These are phyloP conservation scores for Alternaria sp. DNA, from an alignment of 2,329 filamentous ascomycete genomes.

Conservation along the genomic window DNA sequence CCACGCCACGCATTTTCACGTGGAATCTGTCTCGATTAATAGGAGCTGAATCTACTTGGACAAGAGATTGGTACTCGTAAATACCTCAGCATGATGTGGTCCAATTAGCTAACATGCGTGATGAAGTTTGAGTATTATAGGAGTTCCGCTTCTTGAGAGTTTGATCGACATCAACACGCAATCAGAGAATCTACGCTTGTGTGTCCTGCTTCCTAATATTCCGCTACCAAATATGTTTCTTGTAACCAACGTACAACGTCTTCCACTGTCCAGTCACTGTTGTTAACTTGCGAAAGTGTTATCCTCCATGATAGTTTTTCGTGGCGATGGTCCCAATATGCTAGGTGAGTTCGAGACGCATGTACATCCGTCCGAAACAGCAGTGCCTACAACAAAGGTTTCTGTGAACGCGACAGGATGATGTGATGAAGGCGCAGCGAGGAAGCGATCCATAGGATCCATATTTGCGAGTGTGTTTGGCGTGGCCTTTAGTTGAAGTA, in stretches of 20 bases:
- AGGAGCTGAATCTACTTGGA: not conserved
- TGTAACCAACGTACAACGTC: too few species aligned
- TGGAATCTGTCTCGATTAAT: not conserved
- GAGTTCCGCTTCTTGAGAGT: too few species aligned
- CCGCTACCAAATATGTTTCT: not conserved
- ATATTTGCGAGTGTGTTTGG: not conserved
- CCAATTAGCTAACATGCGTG: too few species aligned
- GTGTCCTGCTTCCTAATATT: not conserved
- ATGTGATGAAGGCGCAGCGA: slow-evolving; percentile 6
- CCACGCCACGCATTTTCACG: not conserved
- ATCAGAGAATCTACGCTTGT: not conserved
- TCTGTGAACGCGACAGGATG: slow-evolving; percentile 3
- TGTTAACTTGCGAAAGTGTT: too few species aligned
- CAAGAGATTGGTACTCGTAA: too few species aligned
- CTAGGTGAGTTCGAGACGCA: not conserved
- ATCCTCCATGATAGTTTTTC: not conserved
- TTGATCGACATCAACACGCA: not conserved
- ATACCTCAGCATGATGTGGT: too few species aligned
- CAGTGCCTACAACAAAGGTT: slow-evolving; percentile 5
- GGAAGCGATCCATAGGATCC: slow-evolving; percentile 12
- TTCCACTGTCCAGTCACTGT: not conserved
- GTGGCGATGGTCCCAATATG: not conserved
- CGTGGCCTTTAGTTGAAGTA: not conserved
- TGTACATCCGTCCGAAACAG: slow-evolving; percentile 10
- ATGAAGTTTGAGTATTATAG: too few species aligned